Evolutionary conservation across 2,329 filamentous ascomycete genomes (phyloP), one percentile per base, ranked within the genome.

Genomic region (Penicillium paneum): DNA sequence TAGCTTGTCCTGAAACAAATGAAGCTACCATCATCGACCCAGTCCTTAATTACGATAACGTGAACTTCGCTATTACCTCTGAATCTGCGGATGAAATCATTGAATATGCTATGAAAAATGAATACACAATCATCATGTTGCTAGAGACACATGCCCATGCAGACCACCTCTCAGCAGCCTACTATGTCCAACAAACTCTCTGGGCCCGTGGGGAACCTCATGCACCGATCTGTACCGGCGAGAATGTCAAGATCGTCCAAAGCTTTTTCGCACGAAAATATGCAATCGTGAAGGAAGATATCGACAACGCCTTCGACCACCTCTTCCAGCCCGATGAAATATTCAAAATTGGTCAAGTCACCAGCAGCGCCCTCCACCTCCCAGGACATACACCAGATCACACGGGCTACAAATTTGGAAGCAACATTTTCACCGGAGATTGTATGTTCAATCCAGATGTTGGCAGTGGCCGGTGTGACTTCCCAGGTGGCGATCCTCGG

Each of bases 341-440:
- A 0, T 84, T 86, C 57, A 17, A 59, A 0, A 74, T 87, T 35
- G 83, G 84, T 0, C 50, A 65, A 0, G 31, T 86, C 13, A 63
- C 58, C 1, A 79, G 70, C 0, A 71, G 65, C 2, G 81, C 77
- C 0, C 64, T 86, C 0, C 79, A 85, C 59, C 76, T 87, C 0
- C 82, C 83, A 0, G 83, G 83, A 0, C 82, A 86, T 58, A 85
- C 83, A 0, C 81, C 83, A 0, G 83, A 86, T 58, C 82, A 86
- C 51, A 62, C 84, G 13, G 83, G 83, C 0, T 87, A 87, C 56
- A 67, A 71, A 32, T 78, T 86, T 47, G 81, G 80, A 7, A 45
- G 46, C 11, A 66, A 65, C 21, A 72, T 83, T 0, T 82, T 83
- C 41, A 76, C 73, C 4, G 81, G 79, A 0, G 80, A 83, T 54